A percentile compares a stretch with the other conserved stretches of the same genome.
Evolutionary conservation across 306 rosid genomes (phyloP).

Genomic region (Castanopsis chinensis): DNA sequence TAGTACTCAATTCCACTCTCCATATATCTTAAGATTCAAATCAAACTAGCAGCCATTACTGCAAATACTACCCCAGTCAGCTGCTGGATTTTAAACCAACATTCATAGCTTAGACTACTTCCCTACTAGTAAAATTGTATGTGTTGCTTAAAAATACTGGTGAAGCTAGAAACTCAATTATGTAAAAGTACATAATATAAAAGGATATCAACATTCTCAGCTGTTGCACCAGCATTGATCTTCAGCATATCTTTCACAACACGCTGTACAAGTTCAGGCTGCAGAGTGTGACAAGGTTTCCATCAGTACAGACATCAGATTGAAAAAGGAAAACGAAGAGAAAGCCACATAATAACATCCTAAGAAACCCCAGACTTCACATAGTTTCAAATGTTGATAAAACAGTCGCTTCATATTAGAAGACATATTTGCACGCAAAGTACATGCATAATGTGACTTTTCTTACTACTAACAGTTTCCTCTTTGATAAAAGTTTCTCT

Average conservation of each 20-base stretch:
- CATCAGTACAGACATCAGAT: conserved; percentile 1
- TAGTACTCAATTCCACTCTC: background rate
- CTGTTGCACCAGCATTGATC: conserved; percentile 74
- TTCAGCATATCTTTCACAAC: conserved; percentile 93
- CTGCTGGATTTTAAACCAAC: background rate
- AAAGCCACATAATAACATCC: background rate
- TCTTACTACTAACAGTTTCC: background rate
- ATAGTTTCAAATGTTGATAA: background rate
- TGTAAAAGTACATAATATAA: background rate
- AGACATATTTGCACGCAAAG: background rate
- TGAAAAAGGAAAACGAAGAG: background rate
- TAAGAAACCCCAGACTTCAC: background rate
- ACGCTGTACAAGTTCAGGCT: conserved; percentile 95
- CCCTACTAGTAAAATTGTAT: background rate
- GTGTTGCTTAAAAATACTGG: too few species aligned
- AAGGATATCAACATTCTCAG: conserved; percentile 82
- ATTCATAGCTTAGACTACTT: background rate
- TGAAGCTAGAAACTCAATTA: background rate
- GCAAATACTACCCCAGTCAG: background rate
- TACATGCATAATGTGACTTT: background rate
- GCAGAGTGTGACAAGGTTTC: conserved; percentile 30
- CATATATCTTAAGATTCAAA: background rate
- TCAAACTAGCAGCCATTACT: background rate
- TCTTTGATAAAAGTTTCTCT: background rate
- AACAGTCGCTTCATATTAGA: background rate